Conservation (phyloP, 2,329 filamentous ascomycete species). For the Fusarium fujikuroi region DNA sequence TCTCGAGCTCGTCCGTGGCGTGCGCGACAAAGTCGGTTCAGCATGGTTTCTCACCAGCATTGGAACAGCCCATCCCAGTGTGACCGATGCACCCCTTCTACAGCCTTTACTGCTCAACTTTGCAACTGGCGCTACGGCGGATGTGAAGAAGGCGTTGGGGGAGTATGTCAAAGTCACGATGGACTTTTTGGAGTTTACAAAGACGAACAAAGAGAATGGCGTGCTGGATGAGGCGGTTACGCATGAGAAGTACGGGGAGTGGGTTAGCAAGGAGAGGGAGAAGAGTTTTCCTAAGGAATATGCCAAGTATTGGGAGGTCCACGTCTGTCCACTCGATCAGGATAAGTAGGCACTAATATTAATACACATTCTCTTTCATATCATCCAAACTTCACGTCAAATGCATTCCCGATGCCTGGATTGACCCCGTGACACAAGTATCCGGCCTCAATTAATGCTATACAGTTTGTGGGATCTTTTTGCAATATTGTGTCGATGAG, state of each 20-base stretch:
- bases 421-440: too few relatives aligned
- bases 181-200: conserved; percentile 65
- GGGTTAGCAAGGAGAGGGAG: conserved; percentile 51
- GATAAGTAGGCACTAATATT: conserved; percentile 1
- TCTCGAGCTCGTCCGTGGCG: conserved; percentile 61
- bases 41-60: conserved; percentile 66
- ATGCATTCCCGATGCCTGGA: too few relatives aligned
- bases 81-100: conserved; percentile 74
- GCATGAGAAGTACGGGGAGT: conserved; percentile 53
- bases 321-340: conserved; percentile 49
- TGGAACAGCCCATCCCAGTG: conserved; percentile 69
- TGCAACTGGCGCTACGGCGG: conserved; percentile 69
- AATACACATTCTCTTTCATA: neutral
- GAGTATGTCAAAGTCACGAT: conserved; percentile 70
- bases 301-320: conserved; percentile 56
- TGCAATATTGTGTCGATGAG: neutral
- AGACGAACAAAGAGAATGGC: conserved; percentile 54
- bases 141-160: conserved; percentile 64
- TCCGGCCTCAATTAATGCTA: neutral
- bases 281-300: conserved; percentile 47
- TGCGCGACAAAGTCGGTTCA: conserved; percentile 56
- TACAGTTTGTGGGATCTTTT: too few relatives aligned
- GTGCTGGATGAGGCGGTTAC: conserved; percentile 63
- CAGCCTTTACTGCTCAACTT: conserved; percentile 69
- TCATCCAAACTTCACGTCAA: too few relatives aligned